These are phyloP conservation scores for Mortierella sp. DNA, from an alignment of 371 early-diverging fungal genomes.

Conservation along the genomic window DNA sequence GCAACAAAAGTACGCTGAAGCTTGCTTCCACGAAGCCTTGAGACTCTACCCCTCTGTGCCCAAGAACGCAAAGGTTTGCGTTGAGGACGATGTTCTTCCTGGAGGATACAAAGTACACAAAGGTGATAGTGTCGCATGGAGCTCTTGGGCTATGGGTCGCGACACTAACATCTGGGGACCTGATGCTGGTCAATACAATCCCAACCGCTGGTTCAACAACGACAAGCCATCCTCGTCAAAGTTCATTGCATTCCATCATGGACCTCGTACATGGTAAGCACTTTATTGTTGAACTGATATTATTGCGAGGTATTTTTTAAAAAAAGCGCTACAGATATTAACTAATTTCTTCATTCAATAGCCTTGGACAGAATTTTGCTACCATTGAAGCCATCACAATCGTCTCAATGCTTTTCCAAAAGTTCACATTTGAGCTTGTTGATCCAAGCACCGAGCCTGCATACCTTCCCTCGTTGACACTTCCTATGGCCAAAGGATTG, in stretches of 20 bases:
- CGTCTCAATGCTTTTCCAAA: conserved; percentile 56
- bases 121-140: conserved; percentile 67
- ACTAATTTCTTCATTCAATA: background rate
- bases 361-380: conserved; percentile 65
- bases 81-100: conserved; percentile 75
- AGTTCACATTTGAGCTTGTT: conserved; percentile 34
- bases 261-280: conserved; percentile 43
- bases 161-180: conserved; percentile 67
- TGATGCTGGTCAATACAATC: conserved; percentile 67
- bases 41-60: conserved; percentile 83
- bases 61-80: conserved; percentile 68
- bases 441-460: conserved; percentile 24
- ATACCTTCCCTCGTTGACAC: conserved; percentile 59
- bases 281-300: background rate
- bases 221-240: conserved; percentile 55
- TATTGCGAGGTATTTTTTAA: background rate
- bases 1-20: conserved; percentile 68
- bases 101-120: conserved; percentile 72
- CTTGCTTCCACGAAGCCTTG: conserved; percentile 74
- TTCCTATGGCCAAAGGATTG: conserved; percentile 64
- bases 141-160: conserved; percentile 64
- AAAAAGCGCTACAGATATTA: background rate
- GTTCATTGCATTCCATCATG: conserved; percentile 33
- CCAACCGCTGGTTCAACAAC: conserved; percentile 71
- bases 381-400: conserved; percentile 66